These are phyloP conservation scores for Gamarada debralockiae DNA, from an alignment of 495 filamentous ascomycete genomes.

Conservation along the genomic window DNA sequence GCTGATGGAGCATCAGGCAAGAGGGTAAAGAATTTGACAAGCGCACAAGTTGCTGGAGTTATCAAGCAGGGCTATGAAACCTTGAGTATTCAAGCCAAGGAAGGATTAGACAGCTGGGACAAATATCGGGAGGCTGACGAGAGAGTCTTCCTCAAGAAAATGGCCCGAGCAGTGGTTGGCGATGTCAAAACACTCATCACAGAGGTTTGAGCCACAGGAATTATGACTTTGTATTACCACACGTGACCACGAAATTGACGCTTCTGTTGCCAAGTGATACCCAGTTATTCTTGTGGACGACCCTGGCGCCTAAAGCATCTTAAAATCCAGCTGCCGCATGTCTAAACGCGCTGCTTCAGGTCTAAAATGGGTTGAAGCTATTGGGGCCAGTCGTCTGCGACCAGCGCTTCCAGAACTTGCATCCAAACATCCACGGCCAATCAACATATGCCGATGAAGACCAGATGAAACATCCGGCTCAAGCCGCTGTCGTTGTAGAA, in stretches of 20 bases:
- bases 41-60: conserved; percentile 78
- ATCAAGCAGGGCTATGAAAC: conserved; percentile 97
- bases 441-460: neutral
- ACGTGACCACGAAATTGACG: neutral
- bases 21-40: conserved; percentile 59
- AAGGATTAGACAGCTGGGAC: conserved; percentile 78
- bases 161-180: conserved; percentile 69
- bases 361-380: neutral
- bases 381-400: neutral
- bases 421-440: conserved; percentile 1
- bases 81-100: conserved; percentile 78
- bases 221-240: conserved; percentile 1
- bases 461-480: conserved; percentile 5
- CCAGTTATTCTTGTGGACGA: conserved; percentile 1
- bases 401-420: neutral
- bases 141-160: conserved; percentile 75
- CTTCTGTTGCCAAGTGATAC: too few relatives aligned
- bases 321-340: neutral
- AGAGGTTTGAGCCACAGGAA: conserved; percentile 19
- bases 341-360: conserved; percentile 9
- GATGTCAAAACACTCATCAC: conserved; percentile 50
- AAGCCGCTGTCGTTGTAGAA: too few relatives aligned
- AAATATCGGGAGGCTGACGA: conserved; percentile 74
- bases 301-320: conserved; percentile 1
- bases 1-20: conserved; percentile 55